phyloP scores from a whole-genome alignment of 306 rosid species.

The Prunus kanzakura region DNA sequence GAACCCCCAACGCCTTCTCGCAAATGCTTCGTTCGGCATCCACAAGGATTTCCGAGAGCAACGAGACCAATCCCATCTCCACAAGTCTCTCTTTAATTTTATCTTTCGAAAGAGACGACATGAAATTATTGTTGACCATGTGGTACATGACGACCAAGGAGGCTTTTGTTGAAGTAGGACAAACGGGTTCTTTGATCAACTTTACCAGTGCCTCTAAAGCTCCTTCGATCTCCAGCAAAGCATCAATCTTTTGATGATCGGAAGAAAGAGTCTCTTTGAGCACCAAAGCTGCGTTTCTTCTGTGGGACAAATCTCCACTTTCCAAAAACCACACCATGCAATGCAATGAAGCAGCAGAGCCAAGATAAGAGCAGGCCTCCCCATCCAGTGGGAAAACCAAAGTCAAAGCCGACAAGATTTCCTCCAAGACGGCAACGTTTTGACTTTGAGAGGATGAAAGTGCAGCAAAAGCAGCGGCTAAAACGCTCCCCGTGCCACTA shows the following conservation, averaged over 20 bases:
- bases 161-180: constrained; percentile 40
- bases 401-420: constrained; percentile 34
- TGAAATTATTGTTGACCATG: constrained; percentile 12
- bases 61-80: constrained; percentile 27
- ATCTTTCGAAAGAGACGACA: neutral
- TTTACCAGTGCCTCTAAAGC: constrained; percentile 32
- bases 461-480: constrained; percentile 28
- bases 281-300: constrained; percentile 32
- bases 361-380: constrained; percentile 29
- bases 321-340: constrained; percentile 40
- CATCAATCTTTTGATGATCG: neutral
- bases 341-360: constrained; percentile 28
- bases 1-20: constrained; percentile 38
- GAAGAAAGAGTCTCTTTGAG: constrained; percentile 32
- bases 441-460: constrained; percentile 8
- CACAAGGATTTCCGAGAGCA: constrained; percentile 28
- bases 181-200: constrained; percentile 39
- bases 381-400: constrained; percentile 30
- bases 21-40: constrained; percentile 37
- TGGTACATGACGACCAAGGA: constrained; percentile 30
- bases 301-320: constrained; percentile 31
- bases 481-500: constrained; percentile 21
- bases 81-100: constrained; percentile 11
- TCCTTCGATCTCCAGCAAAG: constrained; percentile 30
- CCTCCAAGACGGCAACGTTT: constrained; percentile 29